Evolutionary conservation across 2,329 filamentous ascomycete species (phyloP), one percentile per base, ranked within the genome.

Genomic region (Fusarium circinatum): DNA sequence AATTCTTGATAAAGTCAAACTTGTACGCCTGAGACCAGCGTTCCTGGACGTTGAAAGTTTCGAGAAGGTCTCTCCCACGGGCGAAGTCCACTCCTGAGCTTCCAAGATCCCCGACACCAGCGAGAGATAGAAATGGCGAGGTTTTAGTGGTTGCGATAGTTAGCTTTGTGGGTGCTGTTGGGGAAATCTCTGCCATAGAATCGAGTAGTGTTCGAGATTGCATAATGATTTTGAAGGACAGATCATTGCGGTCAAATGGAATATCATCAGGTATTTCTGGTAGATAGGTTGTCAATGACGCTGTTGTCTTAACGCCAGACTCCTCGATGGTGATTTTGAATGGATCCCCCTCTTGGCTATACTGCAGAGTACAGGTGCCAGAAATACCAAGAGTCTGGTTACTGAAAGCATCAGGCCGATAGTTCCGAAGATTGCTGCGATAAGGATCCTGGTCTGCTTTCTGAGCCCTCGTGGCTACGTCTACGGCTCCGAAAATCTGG

Each of bases 181-280:
- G 88, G 4, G 88, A 89, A 54, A 92, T 87, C 79, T 96, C 93
- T 3, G 89, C 87, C 45, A 95, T 85, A 22, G 91, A 90, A 78
- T 95, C 93, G 17, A 93, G 87, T 9, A 96, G 88, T 82, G 89
- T 92, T 39, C 89, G 88, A 17, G 92, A 90, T 75, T 92, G 93
- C 93, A 98, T 98, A 80, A 99, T 98, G 68, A 98, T 94, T 81
- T 98, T 99, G 85, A 98, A 93, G 14, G 90, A 87, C 14, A 98
- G 86, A 59, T 91, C 89, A 57, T 94, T 89, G 38, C 95, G 90
- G 78, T 96, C 91, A 75, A 99, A 94, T 0, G 96, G 96, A 51
- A 99, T 98, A 58, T 95, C 92, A 58, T 95, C 92, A 22, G 90
- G 88, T 47, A 85, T 83, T 73, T 94, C 92, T 22, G 93, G 89